phyloP scores from a whole-genome alignment of 352 stramenopile genomes.

The Phytopythium vexans region DNA sequence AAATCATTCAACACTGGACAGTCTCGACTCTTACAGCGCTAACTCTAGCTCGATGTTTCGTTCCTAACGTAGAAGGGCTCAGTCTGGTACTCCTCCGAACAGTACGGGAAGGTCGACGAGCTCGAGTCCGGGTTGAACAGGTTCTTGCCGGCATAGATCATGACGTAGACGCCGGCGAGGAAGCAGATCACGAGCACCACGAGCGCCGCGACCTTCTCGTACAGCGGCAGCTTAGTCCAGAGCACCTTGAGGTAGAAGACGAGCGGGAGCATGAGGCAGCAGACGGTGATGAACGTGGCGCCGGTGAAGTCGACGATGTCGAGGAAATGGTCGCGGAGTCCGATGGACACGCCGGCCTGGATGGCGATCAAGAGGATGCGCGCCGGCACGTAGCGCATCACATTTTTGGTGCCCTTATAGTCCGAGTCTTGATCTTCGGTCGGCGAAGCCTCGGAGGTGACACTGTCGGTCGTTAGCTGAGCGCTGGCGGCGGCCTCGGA shows the following conservation, averaged over 20 bases:
- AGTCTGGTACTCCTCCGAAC: constrained; percentile 36
- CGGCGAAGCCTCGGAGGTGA: constrained; percentile 13
- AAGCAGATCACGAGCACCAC: constrained; percentile 30
- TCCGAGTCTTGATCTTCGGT: constrained; percentile 21
- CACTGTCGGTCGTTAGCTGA: constrained; percentile 3
- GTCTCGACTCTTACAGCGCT: too few relatives aligned
- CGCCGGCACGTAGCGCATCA: constrained; percentile 24
- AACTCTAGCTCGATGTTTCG: too few relatives aligned
- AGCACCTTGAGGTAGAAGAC: constrained; percentile 48
- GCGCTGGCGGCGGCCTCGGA: neutral
- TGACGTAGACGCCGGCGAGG: constrained; percentile 35
- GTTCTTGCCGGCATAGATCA: constrained; percentile 37
- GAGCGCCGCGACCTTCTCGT: constrained; percentile 31
- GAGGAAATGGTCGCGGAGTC: constrained; percentile 39
- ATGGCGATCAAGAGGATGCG: constrained; percentile 28
- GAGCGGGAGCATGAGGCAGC: constrained; percentile 38
- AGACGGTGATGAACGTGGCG: constrained; percentile 27
- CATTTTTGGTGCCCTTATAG: constrained; percentile 25
- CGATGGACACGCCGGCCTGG: constrained; percentile 30
- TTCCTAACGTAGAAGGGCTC: constrained; percentile 39
- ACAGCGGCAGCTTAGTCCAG: constrained; percentile 32
- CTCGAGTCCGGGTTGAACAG: constrained; percentile 27
- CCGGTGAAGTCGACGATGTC: constrained; percentile 53
- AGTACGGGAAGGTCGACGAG: constrained; percentile 48
- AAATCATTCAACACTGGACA: too few relatives aligned